These are phyloP conservation scores for Alternaria gaisen DNA, from an alignment of 2,329 filamentous ascomycete species.

Conservation along the genomic window DNA sequence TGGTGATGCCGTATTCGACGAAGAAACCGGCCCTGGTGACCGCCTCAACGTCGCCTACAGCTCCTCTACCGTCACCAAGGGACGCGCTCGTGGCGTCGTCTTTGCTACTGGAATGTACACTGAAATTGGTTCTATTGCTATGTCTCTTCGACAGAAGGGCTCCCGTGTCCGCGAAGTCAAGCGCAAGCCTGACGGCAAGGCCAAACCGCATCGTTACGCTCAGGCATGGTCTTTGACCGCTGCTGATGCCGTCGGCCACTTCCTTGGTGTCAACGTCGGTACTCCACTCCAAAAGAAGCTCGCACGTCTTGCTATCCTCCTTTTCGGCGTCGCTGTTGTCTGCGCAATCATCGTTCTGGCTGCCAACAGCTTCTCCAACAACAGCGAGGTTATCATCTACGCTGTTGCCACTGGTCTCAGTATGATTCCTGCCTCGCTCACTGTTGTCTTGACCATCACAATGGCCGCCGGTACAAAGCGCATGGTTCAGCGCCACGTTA, in stretches of 20 bases:
- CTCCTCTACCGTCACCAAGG: conserved; percentile 50
- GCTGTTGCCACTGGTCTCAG: conserved; percentile 48
- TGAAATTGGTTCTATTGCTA: conserved; percentile 76
- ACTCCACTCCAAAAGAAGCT: conserved; percentile 51
- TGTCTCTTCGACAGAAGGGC: conserved; percentile 63
- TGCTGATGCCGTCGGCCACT: conserved; percentile 45
- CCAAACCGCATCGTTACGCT: conserved; percentile 49
- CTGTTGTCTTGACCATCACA: conserved; percentile 50
- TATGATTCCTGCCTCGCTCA: conserved; percentile 50
- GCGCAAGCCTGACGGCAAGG: conserved; percentile 47
- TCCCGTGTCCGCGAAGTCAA: conserved; percentile 51
- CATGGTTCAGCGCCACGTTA: conserved; percentile 48
- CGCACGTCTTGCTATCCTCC: conserved; percentile 42
- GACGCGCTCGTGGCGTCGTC: conserved; percentile 72
- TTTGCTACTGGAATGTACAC: conserved; percentile 74
- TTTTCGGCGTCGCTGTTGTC: conserved; percentile 22
- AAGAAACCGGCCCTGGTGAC: conserved; percentile 69
- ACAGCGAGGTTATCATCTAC: conserved; percentile 51
- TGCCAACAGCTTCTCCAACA: conserved; percentile 48
- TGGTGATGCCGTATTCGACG: conserved; percentile 61
- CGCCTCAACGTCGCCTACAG: conserved; percentile 75
- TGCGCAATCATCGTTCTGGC: conserved; percentile 48
- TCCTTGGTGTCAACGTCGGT: conserved; percentile 52
- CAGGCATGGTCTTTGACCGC: conserved; percentile 62
- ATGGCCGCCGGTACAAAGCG: conserved; percentile 50